A percentile compares a stretch with the other conserved stretches of the same genome.
Conservation (phyloP, 768 basidiomycete genomes). For the Suillus weaverae region DNA sequence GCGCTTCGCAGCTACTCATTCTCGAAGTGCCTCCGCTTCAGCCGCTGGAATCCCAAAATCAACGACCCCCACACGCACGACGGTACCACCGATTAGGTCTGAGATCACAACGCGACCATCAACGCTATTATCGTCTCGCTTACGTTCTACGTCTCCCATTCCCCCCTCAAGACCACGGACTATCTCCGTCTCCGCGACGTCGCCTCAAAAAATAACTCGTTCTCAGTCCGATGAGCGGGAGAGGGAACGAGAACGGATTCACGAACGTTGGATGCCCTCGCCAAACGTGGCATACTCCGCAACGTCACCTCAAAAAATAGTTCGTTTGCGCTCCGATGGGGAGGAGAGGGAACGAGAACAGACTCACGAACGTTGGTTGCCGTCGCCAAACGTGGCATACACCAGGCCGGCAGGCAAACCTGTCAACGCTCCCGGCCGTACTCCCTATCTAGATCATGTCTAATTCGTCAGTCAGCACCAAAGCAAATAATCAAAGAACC, state of each 20-base stretch:
- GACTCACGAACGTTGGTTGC: slow-evolving; percentile 68
- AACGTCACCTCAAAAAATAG: slow-evolving; percentile 56
- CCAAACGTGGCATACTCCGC: slow-evolving; percentile 30
- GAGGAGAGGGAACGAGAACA: slow-evolving; percentile 43
- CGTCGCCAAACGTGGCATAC: slow-evolving; percentile 39
- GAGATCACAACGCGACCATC: slow-evolving; percentile 15
- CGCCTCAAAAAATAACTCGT: slow-evolving; percentile 58
- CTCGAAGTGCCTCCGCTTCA: slow-evolving; percentile 52
- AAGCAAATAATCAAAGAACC: neutral
- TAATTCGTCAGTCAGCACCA: neutral
- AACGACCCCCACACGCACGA: slow-evolving; percentile 31
- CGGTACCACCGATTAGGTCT: slow-evolving; percentile 26
- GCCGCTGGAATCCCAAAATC: slow-evolving; percentile 39
- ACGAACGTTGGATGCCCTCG: slow-evolving; percentile 67
- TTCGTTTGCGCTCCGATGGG: slow-evolving; percentile 63
- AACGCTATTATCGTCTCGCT: slow-evolving; percentile 27
- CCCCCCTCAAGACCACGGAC: slow-evolving; percentile 47
- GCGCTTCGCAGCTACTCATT: slow-evolving; percentile 54
- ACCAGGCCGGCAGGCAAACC: slow-evolving; percentile 36
- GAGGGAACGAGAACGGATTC: slow-evolving; percentile 45
- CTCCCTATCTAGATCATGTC: slow-evolving; percentile 9
- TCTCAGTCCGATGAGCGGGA: slow-evolving; percentile 68
- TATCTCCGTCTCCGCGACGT: slow-evolving; percentile 45
- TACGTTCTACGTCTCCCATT: slow-evolving; percentile 30
- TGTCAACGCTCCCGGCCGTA: slow-evolving; percentile 18